Evolutionary conservation across 179 eudicot genomes (phyloP).

Genomic region (Silene noctiflora): DNA sequence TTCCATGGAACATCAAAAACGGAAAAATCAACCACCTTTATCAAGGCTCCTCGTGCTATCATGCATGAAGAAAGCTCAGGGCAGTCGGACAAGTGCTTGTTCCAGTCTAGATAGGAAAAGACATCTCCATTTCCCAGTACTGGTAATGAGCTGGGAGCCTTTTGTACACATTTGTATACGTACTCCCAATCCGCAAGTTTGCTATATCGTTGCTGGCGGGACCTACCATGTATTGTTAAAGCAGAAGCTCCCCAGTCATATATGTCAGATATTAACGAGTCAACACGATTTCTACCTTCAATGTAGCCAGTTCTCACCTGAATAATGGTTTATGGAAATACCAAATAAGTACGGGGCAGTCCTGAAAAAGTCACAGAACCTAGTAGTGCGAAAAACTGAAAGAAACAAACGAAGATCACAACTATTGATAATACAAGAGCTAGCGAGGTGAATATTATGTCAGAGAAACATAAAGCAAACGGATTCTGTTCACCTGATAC

Average conservation of each 20-base stretch:
- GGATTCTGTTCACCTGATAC: background rate
- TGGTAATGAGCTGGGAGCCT: conserved; percentile 61
- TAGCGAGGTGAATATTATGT: background rate
- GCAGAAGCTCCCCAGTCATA: conserved; percentile 92
- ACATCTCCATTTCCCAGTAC: conserved; percentile 95
- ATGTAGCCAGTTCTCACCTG: conserved; percentile 88
- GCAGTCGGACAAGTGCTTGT: conserved; percentile 66
- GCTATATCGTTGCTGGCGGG: conserved; percentile 97
- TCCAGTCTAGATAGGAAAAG: conserved; percentile 87
- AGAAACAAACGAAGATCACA: background rate
- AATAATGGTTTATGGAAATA: background rate
- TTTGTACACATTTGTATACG: conserved; percentile 58
- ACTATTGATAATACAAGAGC: background rate
- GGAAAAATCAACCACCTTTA: conserved; percentile 54
- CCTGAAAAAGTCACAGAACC: background rate
- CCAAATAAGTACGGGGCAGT: background rate
- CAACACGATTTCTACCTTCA: conserved; percentile 84
- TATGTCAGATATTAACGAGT: conserved; percentile 66
- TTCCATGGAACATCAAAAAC: background rate
- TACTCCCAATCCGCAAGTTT: conserved; percentile 96
- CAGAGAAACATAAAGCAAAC: background rate
- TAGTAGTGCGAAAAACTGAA: background rate
- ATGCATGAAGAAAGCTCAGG: conserved; percentile 86
- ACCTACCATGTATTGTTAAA: conserved; percentile 83
- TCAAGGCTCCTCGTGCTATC: conserved; percentile 93